A percentile compares a stretch with the other conserved stretches of the same genome.
Evolutionary conservation across 352 stramenopile species (phyloP).

Genomic region (Phytophthora crassamura): DNA sequence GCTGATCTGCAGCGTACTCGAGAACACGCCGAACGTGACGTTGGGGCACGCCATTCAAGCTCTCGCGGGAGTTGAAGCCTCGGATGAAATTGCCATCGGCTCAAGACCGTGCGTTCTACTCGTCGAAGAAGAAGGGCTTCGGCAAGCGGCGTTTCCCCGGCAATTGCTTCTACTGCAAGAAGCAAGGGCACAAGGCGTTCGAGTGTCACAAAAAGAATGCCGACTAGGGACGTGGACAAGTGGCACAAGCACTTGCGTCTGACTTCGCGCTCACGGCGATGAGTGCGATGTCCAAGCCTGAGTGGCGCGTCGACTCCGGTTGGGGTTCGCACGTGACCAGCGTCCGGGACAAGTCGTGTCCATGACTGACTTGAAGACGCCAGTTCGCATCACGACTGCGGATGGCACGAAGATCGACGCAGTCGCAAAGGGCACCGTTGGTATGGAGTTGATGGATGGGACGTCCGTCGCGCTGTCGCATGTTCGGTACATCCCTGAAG

Average conservation of each 20-base stretch:
- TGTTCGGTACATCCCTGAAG: no score
- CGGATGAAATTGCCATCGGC: slow-evolving; percentile 20
- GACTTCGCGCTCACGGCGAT: not conserved
- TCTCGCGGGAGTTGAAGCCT: slow-evolving; percentile 9
- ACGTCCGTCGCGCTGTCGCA: no score
- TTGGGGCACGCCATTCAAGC: no score
- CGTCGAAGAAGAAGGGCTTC: slow-evolving; percentile 9
- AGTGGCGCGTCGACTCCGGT: slow-evolving; percentile 1
- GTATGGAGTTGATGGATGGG: not conserved
- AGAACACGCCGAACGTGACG: no score
- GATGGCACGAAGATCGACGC: no score
- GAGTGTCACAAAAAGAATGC: slow-evolving; percentile 19
- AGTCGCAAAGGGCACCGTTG: not conserved
- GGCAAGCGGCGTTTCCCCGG: slow-evolving; percentile 12
- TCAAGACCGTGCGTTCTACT: slow-evolving; percentile 12
- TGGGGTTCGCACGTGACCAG: not conserved
- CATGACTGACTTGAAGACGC: no score
- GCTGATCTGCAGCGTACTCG: no score
- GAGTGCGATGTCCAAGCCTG: not conserved
- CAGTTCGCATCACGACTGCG: no score
- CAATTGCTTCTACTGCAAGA: slow-evolving; percentile 28
- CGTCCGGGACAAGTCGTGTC: no score
- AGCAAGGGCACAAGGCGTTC: slow-evolving; percentile 13
- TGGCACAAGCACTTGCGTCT: not conserved
- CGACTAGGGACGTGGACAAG: slow-evolving; percentile 2